A percentile compares a stretch with the other conserved stretches of the same genome.
phyloP scores from a whole-genome alignment of 371 early-diverging fungal genomes.

The Mortierella sp. region DNA sequence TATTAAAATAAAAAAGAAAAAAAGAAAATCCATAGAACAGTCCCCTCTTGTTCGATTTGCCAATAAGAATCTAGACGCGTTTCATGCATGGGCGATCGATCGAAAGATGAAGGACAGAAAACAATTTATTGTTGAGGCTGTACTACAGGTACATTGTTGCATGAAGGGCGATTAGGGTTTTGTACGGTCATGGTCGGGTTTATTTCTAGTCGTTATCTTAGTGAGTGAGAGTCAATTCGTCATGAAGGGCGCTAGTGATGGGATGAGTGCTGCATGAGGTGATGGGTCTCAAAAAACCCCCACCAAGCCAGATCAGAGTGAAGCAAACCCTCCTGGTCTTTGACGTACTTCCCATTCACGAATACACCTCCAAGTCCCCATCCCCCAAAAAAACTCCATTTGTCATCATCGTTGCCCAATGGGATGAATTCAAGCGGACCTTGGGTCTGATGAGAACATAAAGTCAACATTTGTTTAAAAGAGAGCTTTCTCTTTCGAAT shows the following conservation, averaged over 20 bases:
- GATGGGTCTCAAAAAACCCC: not conserved
- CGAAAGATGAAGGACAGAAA: not conserved
- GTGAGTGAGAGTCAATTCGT: not conserved
- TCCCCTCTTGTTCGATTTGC: not conserved
- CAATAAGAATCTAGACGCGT: slow-evolving; percentile 5
- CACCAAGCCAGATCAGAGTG: not conserved
- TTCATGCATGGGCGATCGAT: not conserved
- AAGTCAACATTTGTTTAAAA: not conserved
- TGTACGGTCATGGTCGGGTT: not conserved
- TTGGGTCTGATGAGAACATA: not conserved
- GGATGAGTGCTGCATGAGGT: not conserved
- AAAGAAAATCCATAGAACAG: not conserved
- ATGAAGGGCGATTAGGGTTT: not conserved
- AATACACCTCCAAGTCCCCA: too few species aligned
- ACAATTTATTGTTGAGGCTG: not conserved
- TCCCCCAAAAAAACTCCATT: not conserved
- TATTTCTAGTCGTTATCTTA: not conserved
- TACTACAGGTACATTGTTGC: not conserved
- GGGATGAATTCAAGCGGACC: not conserved
- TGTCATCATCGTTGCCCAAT: slow-evolving; percentile 11
- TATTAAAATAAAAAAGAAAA: not conserved
- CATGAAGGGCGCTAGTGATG: not conserved
- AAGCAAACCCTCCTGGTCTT: not conserved
- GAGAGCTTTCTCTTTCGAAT: not conserved
- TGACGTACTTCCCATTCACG: too few species aligned